Base-by-base conservation (phyloP, 2,329 filamentous ascomycete genomes). In the Phyllosticta ampelicida region DNA sequence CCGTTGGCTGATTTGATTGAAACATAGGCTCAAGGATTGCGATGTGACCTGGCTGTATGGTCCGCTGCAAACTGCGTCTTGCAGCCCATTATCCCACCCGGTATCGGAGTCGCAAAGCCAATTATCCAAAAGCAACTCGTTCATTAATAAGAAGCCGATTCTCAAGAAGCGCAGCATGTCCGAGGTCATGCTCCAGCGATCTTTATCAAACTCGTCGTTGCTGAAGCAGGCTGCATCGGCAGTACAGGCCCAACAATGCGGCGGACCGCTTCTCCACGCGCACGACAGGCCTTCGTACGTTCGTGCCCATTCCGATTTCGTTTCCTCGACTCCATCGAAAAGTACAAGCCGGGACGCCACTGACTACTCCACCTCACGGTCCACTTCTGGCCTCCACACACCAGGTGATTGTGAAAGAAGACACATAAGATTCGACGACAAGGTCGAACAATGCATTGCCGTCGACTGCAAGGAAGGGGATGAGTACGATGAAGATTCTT, bases 1-100 rank as follows among this genome's bases (percentile, higher is more conserved):
- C 53, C 56, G 48, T 5, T 61, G 58, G n/a, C n/a, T n/a, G n/a
- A n/a, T n/a, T 71, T 77, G 64, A 77, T 63, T 48, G 52, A 55
- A 54, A 54, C 36, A 52, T 66, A 96, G 90, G 91, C 79, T 96
- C 61, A 99, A 97, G 71, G 94, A 97, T 66, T 94, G 88, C 70
- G 92, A 99, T 72, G 90, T 96, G 29, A 96, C 92, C 51, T 99
- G 92, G 94, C 78, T 99, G 0, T 99, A 97, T 68, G 94, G 94
- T 0, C 94, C 94, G 11, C 74, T 96, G 53, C 92, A 96, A 70
- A 86, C 86, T 0, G 86, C 86, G 20, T 77, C 78, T 3, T 81
- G 78, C 57, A 81, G 78, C 61, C 77, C 65, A 67, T 75, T 82
- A 59, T 72, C 72, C 11, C 71, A 77, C 55, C 71, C 74, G 54